Evolutionary conservation across 129 eudicot species (phyloP).

Genomic region (Helichrysum umbraculigerum): DNA sequence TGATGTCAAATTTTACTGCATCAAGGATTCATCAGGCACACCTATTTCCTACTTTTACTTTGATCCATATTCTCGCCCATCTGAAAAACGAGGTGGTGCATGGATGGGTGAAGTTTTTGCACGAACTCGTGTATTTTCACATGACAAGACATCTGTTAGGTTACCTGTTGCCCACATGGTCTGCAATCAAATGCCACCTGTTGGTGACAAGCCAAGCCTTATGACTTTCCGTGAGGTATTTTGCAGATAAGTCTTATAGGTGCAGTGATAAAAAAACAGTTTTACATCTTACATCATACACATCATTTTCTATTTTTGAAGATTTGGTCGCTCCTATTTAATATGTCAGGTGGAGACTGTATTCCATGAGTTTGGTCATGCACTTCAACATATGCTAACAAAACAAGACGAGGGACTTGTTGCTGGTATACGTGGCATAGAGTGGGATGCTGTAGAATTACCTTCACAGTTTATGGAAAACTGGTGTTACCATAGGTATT

Average conservation of each 20-base stretch:
- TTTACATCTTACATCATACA: neutral
- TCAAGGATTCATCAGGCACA: constrained; percentile 78
- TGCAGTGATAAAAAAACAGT: neutral
- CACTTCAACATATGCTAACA: constrained; percentile 98
- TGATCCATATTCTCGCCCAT: constrained; percentile 97
- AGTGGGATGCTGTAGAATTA: constrained; percentile 99
- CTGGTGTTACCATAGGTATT: constrained; percentile 99
- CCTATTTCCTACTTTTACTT: constrained; percentile 88
- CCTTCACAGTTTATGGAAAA: constrained; percentile 99
- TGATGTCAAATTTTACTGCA: constrained; percentile 76
- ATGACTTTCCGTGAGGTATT: constrained; percentile 98
- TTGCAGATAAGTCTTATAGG: neutral
- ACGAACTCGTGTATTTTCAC: constrained; percentile 79
- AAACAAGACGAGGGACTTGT: constrained; percentile 98
- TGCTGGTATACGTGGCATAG: constrained; percentile 94
- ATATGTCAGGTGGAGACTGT: constrained; percentile 88
- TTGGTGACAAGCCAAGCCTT: constrained; percentile 96
- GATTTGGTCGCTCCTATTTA: constrained; percentile 7
- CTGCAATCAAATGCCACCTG: constrained; percentile 99
- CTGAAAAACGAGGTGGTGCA: constrained; percentile 98
- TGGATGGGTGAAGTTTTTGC: constrained; percentile 98
- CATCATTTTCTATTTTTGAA: neutral
- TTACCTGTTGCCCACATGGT: constrained; percentile 97
- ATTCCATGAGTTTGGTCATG: constrained; percentile 99
- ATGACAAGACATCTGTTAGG: constrained; percentile 71